Percentiles rank a stretch among this genome's conserved stretches.
These are phyloP conservation scores for Kodamaea ohmeri DNA, from an alignment of 1,139 yeast genomes.

Conservation along the genomic window DNA sequence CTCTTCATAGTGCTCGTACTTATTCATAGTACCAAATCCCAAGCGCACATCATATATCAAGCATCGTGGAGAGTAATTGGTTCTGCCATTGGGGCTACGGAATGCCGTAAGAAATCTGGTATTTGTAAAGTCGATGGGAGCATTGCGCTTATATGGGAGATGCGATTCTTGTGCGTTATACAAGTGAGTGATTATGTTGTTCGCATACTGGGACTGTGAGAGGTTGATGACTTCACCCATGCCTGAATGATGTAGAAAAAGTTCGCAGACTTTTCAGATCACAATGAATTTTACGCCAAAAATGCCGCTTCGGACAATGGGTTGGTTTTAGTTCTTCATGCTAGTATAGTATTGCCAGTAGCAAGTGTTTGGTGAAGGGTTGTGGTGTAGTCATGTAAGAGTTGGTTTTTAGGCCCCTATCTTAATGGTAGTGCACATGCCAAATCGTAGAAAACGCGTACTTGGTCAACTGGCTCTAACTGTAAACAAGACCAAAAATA, in stretches of 20 bases:
- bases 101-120: slow-evolving; percentile 28
- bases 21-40: slow-evolving; percentile 62
- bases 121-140: slow-evolving; percentile 29
- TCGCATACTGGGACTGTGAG: slow-evolving; percentile 69
- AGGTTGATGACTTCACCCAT: slow-evolving; percentile 75
- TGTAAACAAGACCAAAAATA: not conserved
- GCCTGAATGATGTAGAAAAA: not conserved
- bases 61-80: slow-evolving; percentile 77
- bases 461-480: not conserved
- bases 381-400: too few species aligned
- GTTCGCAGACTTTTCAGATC: not conserved
- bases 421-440: too few species aligned
- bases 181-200: slow-evolving; percentile 73
- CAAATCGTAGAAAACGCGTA: not conserved
- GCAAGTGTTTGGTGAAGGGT: too few species aligned
- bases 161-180: slow-evolving; percentile 76
- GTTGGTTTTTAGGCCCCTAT: too few species aligned
- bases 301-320: too few species aligned
- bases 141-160: slow-evolving; percentile 47
- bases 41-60: slow-evolving; percentile 71
- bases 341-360: too few species aligned
- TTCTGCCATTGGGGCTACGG: slow-evolving; percentile 42
- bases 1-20: slow-evolving; percentile 46
- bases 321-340: too few species aligned
- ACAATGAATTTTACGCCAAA: too few species aligned